Conservation (phyloP, 805 yeast genomes). For the Ogataea methanolica region DNA sequence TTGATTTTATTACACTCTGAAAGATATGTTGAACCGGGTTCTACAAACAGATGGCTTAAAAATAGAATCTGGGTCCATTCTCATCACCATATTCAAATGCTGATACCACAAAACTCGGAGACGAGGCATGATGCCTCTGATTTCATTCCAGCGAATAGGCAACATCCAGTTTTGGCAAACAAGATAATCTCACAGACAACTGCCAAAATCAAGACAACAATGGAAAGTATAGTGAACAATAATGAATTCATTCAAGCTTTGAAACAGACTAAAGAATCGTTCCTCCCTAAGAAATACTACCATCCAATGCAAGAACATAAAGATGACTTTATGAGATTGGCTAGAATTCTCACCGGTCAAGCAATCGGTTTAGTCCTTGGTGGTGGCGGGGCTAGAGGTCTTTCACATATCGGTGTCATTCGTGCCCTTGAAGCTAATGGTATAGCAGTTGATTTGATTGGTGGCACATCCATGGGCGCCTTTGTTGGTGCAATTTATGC, state of each 20-base stretch:
- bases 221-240: constrained; percentile 23
- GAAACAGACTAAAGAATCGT: constrained; percentile 23
- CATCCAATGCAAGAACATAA: constrained; percentile 53
- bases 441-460: constrained; percentile 88
- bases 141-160: neutral
- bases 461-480: constrained; percentile 96
- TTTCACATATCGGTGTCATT: constrained; percentile 89
- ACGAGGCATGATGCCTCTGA: neutral
- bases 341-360: constrained; percentile 85
- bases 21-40: constrained; percentile 75
- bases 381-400: constrained; percentile 97
- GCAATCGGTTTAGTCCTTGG: constrained; percentile 94
- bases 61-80: constrained; percentile 86
- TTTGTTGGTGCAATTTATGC: constrained; percentile 96
- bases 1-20: constrained; percentile 81
- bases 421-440: constrained; percentile 88
- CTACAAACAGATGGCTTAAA: constrained; percentile 80
- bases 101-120: constrained; percentile 7
- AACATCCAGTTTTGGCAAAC: neutral
- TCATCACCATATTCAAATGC: constrained; percentile 87
- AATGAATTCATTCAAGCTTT: constrained; percentile 26
- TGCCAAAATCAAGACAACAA: constrained; percentile 24
- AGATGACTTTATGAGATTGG: constrained; percentile 84
- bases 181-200: constrained; percentile 19
- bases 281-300: constrained; percentile 22